Conservation (phyloP, 2,329 filamentous ascomycete species). For the Coniochaeta hoffmannii region DNA sequence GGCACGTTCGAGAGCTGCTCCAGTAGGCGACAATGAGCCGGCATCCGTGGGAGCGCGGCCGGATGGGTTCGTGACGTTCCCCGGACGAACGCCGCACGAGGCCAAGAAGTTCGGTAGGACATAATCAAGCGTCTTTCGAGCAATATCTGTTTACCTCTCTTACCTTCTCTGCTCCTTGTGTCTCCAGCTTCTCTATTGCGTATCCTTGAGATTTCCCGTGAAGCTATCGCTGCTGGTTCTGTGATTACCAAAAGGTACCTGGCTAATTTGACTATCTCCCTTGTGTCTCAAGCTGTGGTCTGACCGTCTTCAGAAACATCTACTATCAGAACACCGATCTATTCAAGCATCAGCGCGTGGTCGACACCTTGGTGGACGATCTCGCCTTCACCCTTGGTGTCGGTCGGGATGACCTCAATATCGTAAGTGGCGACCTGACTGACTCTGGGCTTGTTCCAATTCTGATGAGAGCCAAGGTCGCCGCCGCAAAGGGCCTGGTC, state of each 20-base stretch:
- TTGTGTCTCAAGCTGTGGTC: neutral
- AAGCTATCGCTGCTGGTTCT: constrained; percentile 46
- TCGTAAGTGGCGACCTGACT: constrained; percentile 39
- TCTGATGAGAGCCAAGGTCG: constrained; percentile 42
- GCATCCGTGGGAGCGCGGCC: constrained; percentile 2
- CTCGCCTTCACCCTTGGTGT: constrained; percentile 63
- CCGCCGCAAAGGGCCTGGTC: constrained; percentile 65
- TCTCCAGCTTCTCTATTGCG: constrained; percentile 45
- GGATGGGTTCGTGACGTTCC: constrained; percentile 28
- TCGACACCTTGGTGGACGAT: constrained; percentile 68
- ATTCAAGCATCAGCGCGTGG: constrained; percentile 60
- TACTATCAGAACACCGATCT: constrained; percentile 71
- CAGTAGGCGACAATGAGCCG: neutral
- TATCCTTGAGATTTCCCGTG: constrained; percentile 52
- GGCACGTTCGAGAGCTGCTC: constrained; percentile 3
- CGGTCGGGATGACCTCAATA: constrained; percentile 58
- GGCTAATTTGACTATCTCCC: constrained; percentile 32
- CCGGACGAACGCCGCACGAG: constrained; percentile 38
- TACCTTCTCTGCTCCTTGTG: neutral
- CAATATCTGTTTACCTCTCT: neutral
- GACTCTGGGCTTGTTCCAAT: neutral
- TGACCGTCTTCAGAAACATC: constrained; percentile 53
- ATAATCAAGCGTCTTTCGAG: neutral
- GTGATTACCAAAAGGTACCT: constrained; percentile 55
- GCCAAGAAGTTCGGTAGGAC: constrained; percentile 43